These are phyloP conservation scores for Erucastrum elatum DNA, from an alignment of 345 rosid species.

Conservation along the genomic window DNA sequence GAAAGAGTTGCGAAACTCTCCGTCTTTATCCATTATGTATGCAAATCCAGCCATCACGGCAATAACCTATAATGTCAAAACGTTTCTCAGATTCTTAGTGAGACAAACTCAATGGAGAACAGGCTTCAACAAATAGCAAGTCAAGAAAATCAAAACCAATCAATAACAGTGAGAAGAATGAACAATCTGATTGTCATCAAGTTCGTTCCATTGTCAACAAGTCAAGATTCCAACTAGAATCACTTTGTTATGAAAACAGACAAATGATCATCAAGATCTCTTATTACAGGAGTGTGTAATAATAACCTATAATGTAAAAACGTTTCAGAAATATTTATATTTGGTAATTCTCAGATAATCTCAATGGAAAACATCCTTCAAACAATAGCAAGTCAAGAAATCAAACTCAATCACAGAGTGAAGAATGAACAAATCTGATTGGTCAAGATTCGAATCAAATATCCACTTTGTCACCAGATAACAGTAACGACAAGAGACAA, in stretches of 20 bases:
- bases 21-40: conserved; percentile 88
- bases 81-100: background rate
- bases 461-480: too few species aligned
- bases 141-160: conserved; percentile 12
- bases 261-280: background rate
- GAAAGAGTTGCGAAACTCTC: conserved; percentile 87
- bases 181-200: background rate
- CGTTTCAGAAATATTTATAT: background rate
- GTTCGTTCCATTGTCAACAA: background rate
- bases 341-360: background rate
- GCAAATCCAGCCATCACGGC: conserved; percentile 82
- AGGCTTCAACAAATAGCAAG: conserved; percentile 1
- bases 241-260: background rate
- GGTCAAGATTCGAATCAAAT: too few species aligned
- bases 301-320: background rate
- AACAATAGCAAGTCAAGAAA: conserved; percentile 15
- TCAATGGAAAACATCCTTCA: background rate
- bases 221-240: background rate
- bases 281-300: background rate
- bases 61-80: conserved; percentile 49
- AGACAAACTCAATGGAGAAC: background rate
- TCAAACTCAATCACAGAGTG: conserved; percentile 14
- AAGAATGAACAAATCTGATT: background rate
- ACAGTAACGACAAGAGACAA: too few species aligned
- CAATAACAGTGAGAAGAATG: background rate